Evolutionary conservation across 2,329 filamentous ascomycete species (phyloP), one percentile per base, ranked within the genome.

Genomic region (Neonectria coccinea): DNA sequence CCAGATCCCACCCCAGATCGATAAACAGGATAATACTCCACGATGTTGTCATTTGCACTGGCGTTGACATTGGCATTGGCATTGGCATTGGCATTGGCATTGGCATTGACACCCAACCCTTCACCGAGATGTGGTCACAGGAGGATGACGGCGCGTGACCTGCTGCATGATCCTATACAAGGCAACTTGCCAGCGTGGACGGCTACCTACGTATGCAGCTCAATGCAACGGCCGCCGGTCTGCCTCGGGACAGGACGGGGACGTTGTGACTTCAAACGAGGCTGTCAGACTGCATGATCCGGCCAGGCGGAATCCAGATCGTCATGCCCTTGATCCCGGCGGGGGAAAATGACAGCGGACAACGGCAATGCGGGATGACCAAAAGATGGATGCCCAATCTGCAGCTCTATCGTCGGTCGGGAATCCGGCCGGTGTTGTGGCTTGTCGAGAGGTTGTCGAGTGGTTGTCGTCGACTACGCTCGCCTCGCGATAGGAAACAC

Each of bases 171-270:
- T 39, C 14, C 36, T 45, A 20, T 5, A 25, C 25, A 5, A 60
- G 51, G 50, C 57, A 45, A 60, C 29, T 18, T 6, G 57, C 57
- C 16, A 60, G 50, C 50, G 42, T 39, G 5, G 41, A 36, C 14
- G 18, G 29, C 57, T 51, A 51, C 51, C 57, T 51, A 51, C 51
- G 31, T n/a, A 44, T 60, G 57, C 57, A 55, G 18, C 57, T 54
- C 47, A n/a, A 60, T 54, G 57, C 57, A 45, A n/a, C 33, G 14
- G 2, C 33, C 7, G 12, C 50, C 57, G 10, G 14, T 18, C 29
- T 51, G 11, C 29, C 45, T 48, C 39, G 9, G 36, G 41, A 31
- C 29, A 53, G 41, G 27, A 16, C 36, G 41, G 29, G 44, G 57
- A 36, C 27, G 25, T 45, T 27, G 50, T 41, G 36, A n/a, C 41